Evolutionary conservation across 140 eudicot genomes (phyloP), one percentile per base, ranked within the genome.

Genomic region (Erigeron philadelphicus): DNA sequence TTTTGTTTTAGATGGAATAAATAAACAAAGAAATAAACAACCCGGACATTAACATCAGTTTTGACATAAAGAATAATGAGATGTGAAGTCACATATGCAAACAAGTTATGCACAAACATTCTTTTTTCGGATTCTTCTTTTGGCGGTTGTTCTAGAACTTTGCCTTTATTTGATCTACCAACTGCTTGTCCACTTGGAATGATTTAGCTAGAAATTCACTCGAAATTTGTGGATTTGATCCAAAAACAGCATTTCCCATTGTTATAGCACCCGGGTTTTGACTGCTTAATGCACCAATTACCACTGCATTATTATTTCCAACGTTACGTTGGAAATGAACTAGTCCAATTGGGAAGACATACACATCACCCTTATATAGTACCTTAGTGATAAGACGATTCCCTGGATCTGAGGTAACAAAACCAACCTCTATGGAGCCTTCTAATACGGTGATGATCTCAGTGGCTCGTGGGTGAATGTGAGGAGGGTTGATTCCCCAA

Each of bases 391-490:
- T 70, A 38, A 82, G 81, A 7, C 73, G 80, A 61, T 82, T 74
- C 15, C 75, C 83, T 2, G 83, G 80, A 75, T 9, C 60, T 0
- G 85, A 73, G 13, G 85, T 77, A 6, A 78, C 62, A 21, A 82
- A 82, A 16, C 86, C 83, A 67, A 74, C 86, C 56, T 64, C 19
- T 18, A 81, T 80, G 1, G 81, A 61, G 74, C 86, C 86, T 71
- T 78, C 69, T 64, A 73, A 13, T 15, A 82, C 81, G 3, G 81
- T 82, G 16, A 78, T 70, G 58, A 78, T 75, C 72, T 82, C 83
- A 11, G 86, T 72, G 65, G 83, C 85, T 40, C 86, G 80, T 31
- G 86, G 86, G 46, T 78, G 86, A 11, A 73, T 78, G 76, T 71
- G 83, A 53, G 86, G 83, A 11, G 81, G 83, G 78, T 75, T 82